Evolutionary conservation across 345 rosid genomes (phyloP), one percentile per base, ranked within the genome.

Genomic region (Combretum micranthum): DNA sequence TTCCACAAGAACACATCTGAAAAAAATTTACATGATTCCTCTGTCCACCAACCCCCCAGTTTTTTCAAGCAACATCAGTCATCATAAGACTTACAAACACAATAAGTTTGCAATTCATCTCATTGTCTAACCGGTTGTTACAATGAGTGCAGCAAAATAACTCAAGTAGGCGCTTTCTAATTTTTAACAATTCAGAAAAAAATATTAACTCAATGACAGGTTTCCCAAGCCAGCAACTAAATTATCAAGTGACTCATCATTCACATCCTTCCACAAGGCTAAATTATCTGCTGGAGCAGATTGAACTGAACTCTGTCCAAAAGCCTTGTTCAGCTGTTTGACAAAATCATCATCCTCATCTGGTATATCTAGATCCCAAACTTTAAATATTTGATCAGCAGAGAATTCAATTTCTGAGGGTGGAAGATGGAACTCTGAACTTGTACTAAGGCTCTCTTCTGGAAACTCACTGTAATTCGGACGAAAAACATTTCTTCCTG

Each of bases 281-380:
- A 55, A 68, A 67, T 69, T 80, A 60, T 68, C 68, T 44, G 66
- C 52, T 55, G 73, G 64, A 16, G 43, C 47, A 9, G 53, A 53
- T 43, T 60, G 14, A 60, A 19, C 18, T 50, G 67, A 67, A 62
- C 68, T 55, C 18, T 56, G 82, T n/a, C 65, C 50, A 10, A 82
- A 60, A 14, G 84, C 85, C 57, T 77, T 72, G 58, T 74, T 73
- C 61, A 80, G 58, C 63, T 75, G 89, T 46, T 69, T 63, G 46
- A 54, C 50, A 59, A 87, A 60, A 69, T 75, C 93, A 61, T 64
- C 84, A 56, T 68, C 79, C 53, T 77, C 83, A 2, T 59, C 57
- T 8, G 68, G 78, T 57, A 81, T 69, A 59, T 68, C 67, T 61
- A 88, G 66, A 65, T 85, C 94, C 96, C 96, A 84, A 48, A 82